phyloP scores from a whole-genome alignment of 176 grass and related monocot species.

The Puccinellia tenuiflora region DNA sequence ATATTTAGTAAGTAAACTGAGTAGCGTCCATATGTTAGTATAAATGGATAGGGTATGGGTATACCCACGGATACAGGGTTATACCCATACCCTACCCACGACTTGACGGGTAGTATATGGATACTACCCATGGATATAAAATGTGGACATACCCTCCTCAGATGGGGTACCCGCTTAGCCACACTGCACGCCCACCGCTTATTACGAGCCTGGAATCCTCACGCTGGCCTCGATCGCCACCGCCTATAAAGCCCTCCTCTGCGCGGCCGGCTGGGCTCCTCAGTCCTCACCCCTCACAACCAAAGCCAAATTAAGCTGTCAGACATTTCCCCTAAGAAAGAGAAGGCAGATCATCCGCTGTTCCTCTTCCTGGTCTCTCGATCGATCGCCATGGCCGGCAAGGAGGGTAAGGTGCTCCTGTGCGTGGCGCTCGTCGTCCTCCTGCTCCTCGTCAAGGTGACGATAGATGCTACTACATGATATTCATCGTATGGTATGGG shows the following conservation, averaged over 20 bases:
- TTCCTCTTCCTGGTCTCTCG: not conserved
- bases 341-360: not conserved
- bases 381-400: conserved; percentile 15
- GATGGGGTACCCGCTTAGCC: too few species aligned
- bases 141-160: too few species aligned
- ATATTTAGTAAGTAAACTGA: too few species aligned
- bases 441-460: conserved; percentile 53
- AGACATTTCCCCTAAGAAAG: not conserved
- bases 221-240: not conserved
- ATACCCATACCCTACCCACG: too few species aligned
- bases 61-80: too few species aligned
- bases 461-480: not conserved
- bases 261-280: not conserved
- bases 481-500: not conserved
- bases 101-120: too few species aligned
- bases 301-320: not conserved
- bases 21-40: too few species aligned
- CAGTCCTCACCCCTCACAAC: not conserved
- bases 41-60: too few species aligned
- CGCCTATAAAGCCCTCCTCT: not conserved
- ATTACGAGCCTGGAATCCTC: not conserved
- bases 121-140: too few species aligned
- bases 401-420: not conserved
- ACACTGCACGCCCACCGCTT: not conserved
- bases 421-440: conserved; percentile 33